Evolutionary conservation across 257 asterid genomes (phyloP), one percentile per base, ranked within the genome.

Genomic region (Fraxinus anomala): DNA sequence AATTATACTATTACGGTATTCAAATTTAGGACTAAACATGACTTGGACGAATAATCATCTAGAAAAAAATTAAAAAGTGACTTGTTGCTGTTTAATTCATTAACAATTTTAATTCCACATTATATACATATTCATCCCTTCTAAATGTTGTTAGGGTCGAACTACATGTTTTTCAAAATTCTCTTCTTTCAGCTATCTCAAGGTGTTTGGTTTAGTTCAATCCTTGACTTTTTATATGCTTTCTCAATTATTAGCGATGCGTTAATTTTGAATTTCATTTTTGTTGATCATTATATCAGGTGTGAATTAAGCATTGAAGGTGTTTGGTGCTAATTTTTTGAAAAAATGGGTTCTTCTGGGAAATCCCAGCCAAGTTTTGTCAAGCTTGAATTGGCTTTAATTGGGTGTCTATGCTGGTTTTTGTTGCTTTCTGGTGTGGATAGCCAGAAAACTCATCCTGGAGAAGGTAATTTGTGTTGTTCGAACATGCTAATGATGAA

Each of bases 361-460:
- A 84, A 68, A 83, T 42, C 37, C 28, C 79, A 31, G 61, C 44
- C 75, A 31, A 79, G 80, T 74, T 68, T 26, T 82, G 75, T 80
- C 21, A 59, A 31, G 24, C 49, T 77, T 72, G 83, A 82, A 63
- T 67, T 81, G 76, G 70, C 75, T 67, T 80, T 82, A 80, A 26
- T 80, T 63, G 84, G 82, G 30, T 82, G 80, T 80, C 80, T 89
- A 17, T 89, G 85, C 81, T 89, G 88, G 84, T 74, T 67, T 70
- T 83, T 78, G 80, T 72, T 87, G 91, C 76, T 82, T 75, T 69
- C 72, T 21, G 73, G 81, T 13, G 92, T 78, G 47, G 80, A 83
- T 69, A 37, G 88, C 83, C 89, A 84, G 80, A 80, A 24, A 73
- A 91, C 92, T 31, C 90, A 89, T 85, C 92, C 93, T 34, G 83